phyloP scores from a whole-genome alignment of 176 grass and related monocot genomes.

The Avena insularis region DNA sequence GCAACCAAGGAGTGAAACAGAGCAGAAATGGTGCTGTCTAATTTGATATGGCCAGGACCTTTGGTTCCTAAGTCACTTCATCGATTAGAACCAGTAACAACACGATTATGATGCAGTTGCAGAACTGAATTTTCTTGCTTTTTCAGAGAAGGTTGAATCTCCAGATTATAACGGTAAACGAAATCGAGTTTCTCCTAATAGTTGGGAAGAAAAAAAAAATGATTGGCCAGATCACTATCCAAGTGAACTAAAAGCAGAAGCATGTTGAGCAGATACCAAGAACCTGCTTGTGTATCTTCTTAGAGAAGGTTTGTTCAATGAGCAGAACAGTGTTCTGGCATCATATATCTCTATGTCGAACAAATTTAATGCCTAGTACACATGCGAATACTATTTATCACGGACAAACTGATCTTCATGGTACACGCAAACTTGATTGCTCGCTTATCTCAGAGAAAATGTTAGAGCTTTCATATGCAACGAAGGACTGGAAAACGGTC shows the following conservation, averaged over 20 bases:
- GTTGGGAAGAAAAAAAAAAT: background rate
- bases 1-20: too few species aligned
- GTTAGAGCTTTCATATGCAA: conserved; percentile 8
- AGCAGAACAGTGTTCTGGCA: conserved; percentile 18
- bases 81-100: background rate
- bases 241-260: background rate
- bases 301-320: background rate
- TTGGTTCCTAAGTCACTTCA: conserved; percentile 17
- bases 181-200: conserved; percentile 2
- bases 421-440: conserved; percentile 1
- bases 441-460: background rate
- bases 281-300: background rate
- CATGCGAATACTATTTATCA: conserved; percentile 3
- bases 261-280: background rate
- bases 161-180: background rate
- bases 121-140: background rate
- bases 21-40: too few species aligned
- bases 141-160: background rate
- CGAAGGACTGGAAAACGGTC: background rate
- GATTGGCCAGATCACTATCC: conserved; percentile 11
- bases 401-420: background rate
- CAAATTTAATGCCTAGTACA: background rate
- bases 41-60: background rate
- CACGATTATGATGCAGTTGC: background rate
- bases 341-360: too few species aligned